Evolutionary conservation across 176 grass and related monocot genomes (phyloP).

Genomic region (Typha latifolia): DNA sequence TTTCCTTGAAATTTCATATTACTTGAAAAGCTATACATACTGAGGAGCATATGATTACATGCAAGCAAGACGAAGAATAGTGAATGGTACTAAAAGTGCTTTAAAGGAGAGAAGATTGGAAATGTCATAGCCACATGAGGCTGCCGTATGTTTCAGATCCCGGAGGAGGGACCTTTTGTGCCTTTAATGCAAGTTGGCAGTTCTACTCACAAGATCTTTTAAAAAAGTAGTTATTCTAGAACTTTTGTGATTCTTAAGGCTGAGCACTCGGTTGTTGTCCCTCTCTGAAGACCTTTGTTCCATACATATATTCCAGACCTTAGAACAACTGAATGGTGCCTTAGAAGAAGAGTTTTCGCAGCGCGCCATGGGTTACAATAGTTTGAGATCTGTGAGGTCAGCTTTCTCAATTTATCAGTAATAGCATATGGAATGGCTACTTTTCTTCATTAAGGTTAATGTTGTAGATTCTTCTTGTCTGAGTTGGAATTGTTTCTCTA

Average conservation of each 20-base stretch:
- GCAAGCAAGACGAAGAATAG: not conserved
- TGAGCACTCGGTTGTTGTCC: conserved; percentile 15
- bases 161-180: not conserved
- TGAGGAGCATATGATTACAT: not conserved
- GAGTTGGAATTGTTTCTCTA: no score
- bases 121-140: not conserved
- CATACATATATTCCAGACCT: conserved; percentile 22
- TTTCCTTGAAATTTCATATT: not conserved
- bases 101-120: not conserved
- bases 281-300: conserved; percentile 21
- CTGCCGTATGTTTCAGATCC: not conserved
- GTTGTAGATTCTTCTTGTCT: not conserved
- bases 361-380: conserved; percentile 36
- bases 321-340: conserved; percentile 4
- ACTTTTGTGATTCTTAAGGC: conserved; percentile 42
- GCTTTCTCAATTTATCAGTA: not conserved
- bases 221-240: conserved; percentile 29
- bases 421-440: not conserved
- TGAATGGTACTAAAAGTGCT: not conserved
- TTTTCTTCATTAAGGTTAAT: not conserved
- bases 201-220: conserved; percentile 57
- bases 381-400: conserved; percentile 54
- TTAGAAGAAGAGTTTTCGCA: conserved; percentile 6
- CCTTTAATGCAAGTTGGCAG: conserved; percentile 16
- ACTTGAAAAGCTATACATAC: not conserved